These are phyloP conservation scores for Pseudognaphalium luteoalbum DNA, from an alignment of 129 eudicot species.

Conservation along the genomic window DNA sequence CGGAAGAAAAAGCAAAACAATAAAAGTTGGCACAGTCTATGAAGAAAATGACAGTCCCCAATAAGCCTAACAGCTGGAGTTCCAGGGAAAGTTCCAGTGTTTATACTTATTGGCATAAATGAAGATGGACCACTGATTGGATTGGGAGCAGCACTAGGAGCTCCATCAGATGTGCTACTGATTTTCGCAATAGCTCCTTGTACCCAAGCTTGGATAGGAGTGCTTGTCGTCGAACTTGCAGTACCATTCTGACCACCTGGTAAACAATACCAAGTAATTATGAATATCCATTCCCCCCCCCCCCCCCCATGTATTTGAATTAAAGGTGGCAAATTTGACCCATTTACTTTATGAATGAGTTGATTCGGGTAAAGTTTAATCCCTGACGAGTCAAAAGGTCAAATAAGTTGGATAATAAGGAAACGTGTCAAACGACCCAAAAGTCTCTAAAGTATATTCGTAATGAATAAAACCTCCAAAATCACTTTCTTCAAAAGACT, in stretches of 20 bases:
- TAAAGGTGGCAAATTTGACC: neutral
- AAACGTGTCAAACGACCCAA: neutral
- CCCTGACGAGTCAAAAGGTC: neutral
- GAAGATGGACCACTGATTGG: constrained; percentile 88
- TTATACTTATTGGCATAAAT: constrained; percentile 92
- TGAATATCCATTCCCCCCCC: neutral
- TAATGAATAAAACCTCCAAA: neutral
- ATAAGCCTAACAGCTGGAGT: constrained; percentile 98
- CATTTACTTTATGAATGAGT: neutral
- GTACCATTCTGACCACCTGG: constrained; percentile 77
- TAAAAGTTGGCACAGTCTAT: constrained; percentile 87
- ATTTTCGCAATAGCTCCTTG: constrained; percentile 99
- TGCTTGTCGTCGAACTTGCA: constrained; percentile 77
- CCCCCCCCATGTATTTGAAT: neutral
- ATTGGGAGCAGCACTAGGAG: constrained; percentile 66
- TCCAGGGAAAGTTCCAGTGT: constrained; percentile 97
- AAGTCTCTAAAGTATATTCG: neutral
- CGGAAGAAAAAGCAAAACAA: constrained; percentile 90
- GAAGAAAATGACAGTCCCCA: constrained; percentile 97
- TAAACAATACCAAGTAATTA: constrained; percentile 16
- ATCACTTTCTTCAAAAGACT: neutral
- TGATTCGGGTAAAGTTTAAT: neutral
- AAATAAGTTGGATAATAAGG: neutral
- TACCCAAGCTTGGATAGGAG: constrained; percentile 98
- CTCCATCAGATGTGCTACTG: constrained; percentile 80